A percentile compares a stretch with the other conserved stretches of the same genome.
Conservation (phyloP, 768 basidiomycete genomes). For the Lepiota brunneoincarnata region DNA sequence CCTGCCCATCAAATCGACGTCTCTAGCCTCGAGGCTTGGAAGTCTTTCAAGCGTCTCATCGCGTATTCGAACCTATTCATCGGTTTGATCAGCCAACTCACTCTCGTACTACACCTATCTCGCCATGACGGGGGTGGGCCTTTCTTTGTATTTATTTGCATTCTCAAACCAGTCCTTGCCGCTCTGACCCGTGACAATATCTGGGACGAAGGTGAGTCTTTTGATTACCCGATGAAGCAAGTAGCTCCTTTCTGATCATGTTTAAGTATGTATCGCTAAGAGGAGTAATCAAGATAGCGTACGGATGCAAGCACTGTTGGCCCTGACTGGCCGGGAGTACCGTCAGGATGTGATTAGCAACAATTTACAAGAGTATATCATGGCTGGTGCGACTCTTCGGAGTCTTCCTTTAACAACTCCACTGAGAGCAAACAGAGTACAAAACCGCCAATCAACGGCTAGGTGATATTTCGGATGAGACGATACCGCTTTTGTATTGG, state of each 20-base stretch:
- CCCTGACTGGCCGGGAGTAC: slow-evolving; percentile 24
- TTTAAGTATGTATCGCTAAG: not conserved
- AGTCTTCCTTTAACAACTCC: not conserved
- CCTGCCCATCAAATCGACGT: not conserved
- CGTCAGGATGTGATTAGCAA: slow-evolving; percentile 37
- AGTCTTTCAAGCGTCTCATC: not conserved
- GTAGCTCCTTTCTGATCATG: not conserved
- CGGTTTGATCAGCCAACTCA: slow-evolving; percentile 5
- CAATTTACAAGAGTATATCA: slow-evolving; percentile 29
- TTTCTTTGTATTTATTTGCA: slow-evolving; percentile 1
- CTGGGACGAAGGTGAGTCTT: slow-evolving; percentile 10
- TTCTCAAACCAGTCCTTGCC: not conserved
- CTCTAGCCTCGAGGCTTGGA: not conserved
- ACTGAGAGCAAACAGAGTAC: slow-evolving; percentile 23
- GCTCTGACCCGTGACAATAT: not conserved
- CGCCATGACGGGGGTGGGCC: slow-evolving; percentile 5
- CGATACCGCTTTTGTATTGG: slow-evolving; percentile 18
- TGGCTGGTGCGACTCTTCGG: slow-evolving; percentile 20
- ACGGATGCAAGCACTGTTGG: slow-evolving; percentile 29
- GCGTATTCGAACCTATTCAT: not conserved
- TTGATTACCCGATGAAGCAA: not conserved
- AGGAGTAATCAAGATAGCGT: slow-evolving; percentile 24
- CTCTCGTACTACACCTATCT: slow-evolving; percentile 1
- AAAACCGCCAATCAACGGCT: slow-evolving; percentile 20
- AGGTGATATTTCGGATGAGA: slow-evolving; percentile 20